Evolutionary conservation across 2,329 filamentous ascomycete genomes (phyloP).

Genomic region (Bipolaris cookei): DNA sequence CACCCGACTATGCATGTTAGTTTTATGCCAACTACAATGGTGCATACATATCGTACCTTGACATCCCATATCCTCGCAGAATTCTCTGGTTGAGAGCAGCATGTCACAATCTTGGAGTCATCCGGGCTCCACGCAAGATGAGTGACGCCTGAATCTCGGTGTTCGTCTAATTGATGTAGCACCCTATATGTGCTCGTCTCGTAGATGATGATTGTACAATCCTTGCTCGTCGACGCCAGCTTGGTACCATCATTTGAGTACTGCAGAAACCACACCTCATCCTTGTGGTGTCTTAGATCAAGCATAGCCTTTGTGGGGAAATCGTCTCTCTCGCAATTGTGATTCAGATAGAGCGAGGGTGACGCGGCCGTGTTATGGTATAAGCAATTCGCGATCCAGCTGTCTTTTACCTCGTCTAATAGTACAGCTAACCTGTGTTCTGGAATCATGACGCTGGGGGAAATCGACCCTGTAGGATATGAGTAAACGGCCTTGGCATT

Average conservation of each 20-base stretch:
- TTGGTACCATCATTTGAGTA: slow-evolving; percentile 88
- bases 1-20: slow-evolving; percentile 41
- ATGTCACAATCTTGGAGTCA: slow-evolving; percentile 83
- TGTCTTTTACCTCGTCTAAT: slow-evolving; percentile 81
- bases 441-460: slow-evolving; percentile 95
- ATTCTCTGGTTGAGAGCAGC: slow-evolving; percentile 69
- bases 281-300: slow-evolving; percentile 73
- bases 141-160: slow-evolving; percentile 73
- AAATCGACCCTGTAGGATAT: slow-evolving; percentile 73
- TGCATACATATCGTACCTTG: slow-evolving; percentile 30
- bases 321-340: slow-evolving; percentile 77
- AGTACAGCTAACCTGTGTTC: slow-evolving; percentile 84
- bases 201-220: slow-evolving; percentile 79
- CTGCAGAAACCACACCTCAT: slow-evolving; percentile 89
- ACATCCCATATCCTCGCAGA: slow-evolving; percentile 76
- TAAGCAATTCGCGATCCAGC: slow-evolving; percentile 80
- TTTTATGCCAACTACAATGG: not conserved
- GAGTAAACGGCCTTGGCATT: slow-evolving; percentile 11
- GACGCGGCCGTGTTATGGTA: slow-evolving; percentile 83
- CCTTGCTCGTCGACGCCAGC: slow-evolving; percentile 81
- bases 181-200: slow-evolving; percentile 74
- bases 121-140: slow-evolving; percentile 93
- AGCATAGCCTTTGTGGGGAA: slow-evolving; percentile 77
- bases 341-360: slow-evolving; percentile 88
- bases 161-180: slow-evolving; percentile 67